Base-by-base conservation (phyloP, 352 stramenopile species). In the Globisporangium polare region DNA sequence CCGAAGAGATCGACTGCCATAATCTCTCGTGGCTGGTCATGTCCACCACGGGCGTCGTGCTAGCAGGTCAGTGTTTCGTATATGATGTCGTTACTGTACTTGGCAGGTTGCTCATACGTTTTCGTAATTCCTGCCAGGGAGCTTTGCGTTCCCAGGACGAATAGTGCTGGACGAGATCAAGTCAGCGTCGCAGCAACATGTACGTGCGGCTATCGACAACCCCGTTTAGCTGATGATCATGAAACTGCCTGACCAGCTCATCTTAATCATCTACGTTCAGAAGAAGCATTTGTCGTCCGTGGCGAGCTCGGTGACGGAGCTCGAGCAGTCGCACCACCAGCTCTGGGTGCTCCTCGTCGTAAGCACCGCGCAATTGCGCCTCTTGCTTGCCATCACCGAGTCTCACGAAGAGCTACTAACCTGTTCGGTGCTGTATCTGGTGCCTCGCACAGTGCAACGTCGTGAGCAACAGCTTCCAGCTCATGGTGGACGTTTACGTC, bases 251-350 rank as follows among this genome's bases (percentile, higher is more conserved):
- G 26, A 22, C 0, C 18, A 46, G 15, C 41, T 46, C 9, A 27
- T 17, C 2, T 17, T 60, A 15, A 10, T 27, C 49, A 22, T 20
- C 9, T 39, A 17, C 33, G 33, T 39, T 58, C 43, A 75, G 63
- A 66, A 75, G 65, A 80, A 78, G 54, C 79, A 71, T 45, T 54
- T 83, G n/a, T 55, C 62, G 13, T 27, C 52, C 1, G 55, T 74
- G 24, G 78, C 73, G 0, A 54, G 53, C 12, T 60, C 69, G 6
- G 58, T 79, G 17, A 67, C 61, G 6, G 81, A 91, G 65, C 58
- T 91, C 29, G 75, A 89, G 60, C 77, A 89, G 55, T 86, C 79
- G 35, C 76, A 91, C 42, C 71, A 86, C 37, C 81, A 89, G 53
- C 74, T 91, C 2, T 91, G 80, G 77, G 63, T 78, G 13, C 77